phyloP scores from a whole-genome alignment of 805 yeast genomes.

The Myxozyma kluyveri region DNA sequence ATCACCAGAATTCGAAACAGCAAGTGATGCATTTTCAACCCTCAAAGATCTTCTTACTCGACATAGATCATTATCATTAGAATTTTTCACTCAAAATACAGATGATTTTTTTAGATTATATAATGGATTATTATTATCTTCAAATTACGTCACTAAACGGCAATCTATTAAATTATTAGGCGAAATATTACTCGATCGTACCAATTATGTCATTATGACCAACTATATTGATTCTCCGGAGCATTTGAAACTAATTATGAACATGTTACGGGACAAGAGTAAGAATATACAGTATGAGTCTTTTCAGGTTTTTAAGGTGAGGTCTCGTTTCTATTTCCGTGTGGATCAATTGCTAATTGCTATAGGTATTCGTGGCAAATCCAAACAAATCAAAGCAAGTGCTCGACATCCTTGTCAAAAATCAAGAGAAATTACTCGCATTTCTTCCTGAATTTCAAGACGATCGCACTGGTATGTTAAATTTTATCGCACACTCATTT shows the following conservation, averaged over 20 bases:
- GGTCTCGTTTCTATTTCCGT: not conserved
- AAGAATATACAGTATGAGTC: constrained; percentile 87
- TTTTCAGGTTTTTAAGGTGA: constrained; percentile 80
- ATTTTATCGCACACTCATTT: not conserved
- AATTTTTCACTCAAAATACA: constrained; percentile 61
- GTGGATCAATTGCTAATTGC: not conserved
- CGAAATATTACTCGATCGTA: constrained; percentile 65
- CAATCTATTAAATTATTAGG: constrained; percentile 76
- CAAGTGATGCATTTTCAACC: constrained; percentile 85
- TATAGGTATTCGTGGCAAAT: constrained; percentile 77
- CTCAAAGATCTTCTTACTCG: constrained; percentile 61
- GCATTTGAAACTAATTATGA: constrained; percentile 83
- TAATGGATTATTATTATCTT: constrained; percentile 67
- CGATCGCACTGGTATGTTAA: constrained; percentile 43
- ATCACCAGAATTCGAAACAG: constrained; percentile 76
- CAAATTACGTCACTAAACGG: constrained; percentile 87
- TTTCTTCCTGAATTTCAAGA: constrained; percentile 67
- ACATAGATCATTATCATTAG: constrained; percentile 67
- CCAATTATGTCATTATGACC: constrained; percentile 70
- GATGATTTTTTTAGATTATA: constrained; percentile 58
- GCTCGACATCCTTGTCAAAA: constrained; percentile 76
- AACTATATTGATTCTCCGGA: constrained; percentile 76
- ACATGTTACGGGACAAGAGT: constrained; percentile 79
- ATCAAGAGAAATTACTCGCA: constrained; percentile 69
- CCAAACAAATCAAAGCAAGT: constrained; percentile 83